Conservation (phyloP, 768 basidiomycete species). For the Naganishia randhawae region DNA sequence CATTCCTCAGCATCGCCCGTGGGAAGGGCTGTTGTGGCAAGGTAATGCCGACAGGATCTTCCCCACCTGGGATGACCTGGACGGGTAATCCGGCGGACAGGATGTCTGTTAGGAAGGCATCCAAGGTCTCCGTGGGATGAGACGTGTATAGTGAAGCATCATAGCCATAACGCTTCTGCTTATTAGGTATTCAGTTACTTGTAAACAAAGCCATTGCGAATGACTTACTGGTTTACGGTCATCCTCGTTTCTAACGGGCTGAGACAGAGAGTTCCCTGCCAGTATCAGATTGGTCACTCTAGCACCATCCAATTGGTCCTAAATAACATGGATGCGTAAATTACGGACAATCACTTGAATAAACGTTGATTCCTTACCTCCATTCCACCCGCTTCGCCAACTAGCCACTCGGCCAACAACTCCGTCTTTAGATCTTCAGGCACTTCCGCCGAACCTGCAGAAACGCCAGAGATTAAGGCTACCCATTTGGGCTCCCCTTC, state of each 20-base stretch:
- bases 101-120: conserved; percentile 65
- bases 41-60: conserved; percentile 81
- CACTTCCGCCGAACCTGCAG: conserved; percentile 60
- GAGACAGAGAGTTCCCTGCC: conserved; percentile 77
- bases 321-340: background rate
- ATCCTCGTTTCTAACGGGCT: conserved; percentile 53
- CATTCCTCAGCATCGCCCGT: conserved; percentile 72
- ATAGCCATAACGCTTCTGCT: conserved; percentile 64
- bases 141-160: conserved; percentile 66
- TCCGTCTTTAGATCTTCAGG: conserved; percentile 64
- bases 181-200: background rate
- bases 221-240: conserved; percentile 47
- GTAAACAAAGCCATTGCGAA: conserved; percentile 1
- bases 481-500: conserved; percentile 61
- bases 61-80: conserved; percentile 79
- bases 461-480: conserved; percentile 78
- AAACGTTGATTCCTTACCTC: conserved; percentile 47
- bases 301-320: conserved; percentile 63
- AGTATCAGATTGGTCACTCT: conserved; percentile 80
- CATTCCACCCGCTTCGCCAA: conserved; percentile 71
- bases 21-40: conserved; percentile 93
- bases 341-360: background rate
- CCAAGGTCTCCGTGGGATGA: conserved; percentile 68
- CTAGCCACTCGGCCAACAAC: conserved; percentile 83
- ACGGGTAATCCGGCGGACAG: conserved; percentile 74